Conservation (phyloP, 768 basidiomycete species). For the Suillus alpinus region DNA sequence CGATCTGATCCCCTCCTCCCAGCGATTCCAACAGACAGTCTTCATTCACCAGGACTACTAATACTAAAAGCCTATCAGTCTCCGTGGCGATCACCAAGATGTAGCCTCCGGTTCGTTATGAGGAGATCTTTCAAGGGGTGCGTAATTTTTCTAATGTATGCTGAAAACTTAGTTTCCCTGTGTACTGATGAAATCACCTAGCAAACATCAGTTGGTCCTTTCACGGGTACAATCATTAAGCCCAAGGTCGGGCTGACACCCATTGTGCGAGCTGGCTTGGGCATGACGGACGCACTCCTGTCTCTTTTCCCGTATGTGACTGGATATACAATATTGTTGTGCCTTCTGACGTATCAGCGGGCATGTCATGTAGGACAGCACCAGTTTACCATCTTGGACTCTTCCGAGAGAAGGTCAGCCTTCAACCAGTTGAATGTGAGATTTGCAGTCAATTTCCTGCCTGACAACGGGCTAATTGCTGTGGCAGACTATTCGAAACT, state of each 20-base stretch:
- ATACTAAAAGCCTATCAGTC: neutral
- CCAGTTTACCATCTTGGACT: slow-evolving; percentile 90
- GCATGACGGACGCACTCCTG: slow-evolving; percentile 88
- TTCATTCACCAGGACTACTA: neutral
- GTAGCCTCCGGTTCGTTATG: slow-evolving; percentile 12
- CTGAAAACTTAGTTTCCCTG: slow-evolving; percentile 6
- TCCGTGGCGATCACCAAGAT: slow-evolving; percentile 6
- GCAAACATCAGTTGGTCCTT: slow-evolving; percentile 79
- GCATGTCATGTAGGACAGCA: slow-evolving; percentile 47
- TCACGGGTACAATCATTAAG: slow-evolving; percentile 74
- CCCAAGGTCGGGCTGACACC: slow-evolving; percentile 84
- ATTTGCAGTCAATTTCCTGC: slow-evolving; percentile 1
- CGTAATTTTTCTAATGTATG: slow-evolving; percentile 20
- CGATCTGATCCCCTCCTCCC: neutral
- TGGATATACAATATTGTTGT: slow-evolving; percentile 2
- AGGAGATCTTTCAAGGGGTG: slow-evolving; percentile 64
- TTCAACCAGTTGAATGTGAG: slow-evolving; percentile 90
- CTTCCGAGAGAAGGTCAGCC: slow-evolving; percentile 79
- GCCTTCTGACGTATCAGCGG: slow-evolving; percentile 2
- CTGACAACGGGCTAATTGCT: neutral
- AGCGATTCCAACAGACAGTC: neutral
- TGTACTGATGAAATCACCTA: slow-evolving; percentile 21
- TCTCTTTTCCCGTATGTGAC: slow-evolving; percentile 76
- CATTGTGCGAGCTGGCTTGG: slow-evolving; percentile 88
- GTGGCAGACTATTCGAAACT: slow-evolving; percentile 87